phyloP scores from a whole-genome alignment of 2,329 filamentous ascomycete species.

The Cryphonectria carpinicola region DNA sequence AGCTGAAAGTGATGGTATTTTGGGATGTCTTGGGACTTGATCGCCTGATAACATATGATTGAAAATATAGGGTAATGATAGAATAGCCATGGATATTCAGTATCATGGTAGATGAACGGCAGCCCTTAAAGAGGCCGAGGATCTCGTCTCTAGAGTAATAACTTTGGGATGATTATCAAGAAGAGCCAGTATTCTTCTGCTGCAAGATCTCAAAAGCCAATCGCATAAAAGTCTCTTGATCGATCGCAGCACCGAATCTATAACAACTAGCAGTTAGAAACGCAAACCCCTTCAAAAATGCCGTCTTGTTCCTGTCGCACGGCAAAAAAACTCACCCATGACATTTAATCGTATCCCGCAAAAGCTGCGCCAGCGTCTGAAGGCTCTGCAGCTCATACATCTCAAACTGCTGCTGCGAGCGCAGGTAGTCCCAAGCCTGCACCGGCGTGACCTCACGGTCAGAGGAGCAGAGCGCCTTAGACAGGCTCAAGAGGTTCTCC shows the following conservation, averaged over 20 bases:
- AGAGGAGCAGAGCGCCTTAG: slow-evolving; percentile 30
- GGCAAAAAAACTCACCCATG: slow-evolving; percentile 39
- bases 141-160: background rate
- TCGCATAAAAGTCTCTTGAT: slow-evolving; percentile 9
- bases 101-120: too few species aligned
- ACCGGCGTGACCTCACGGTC: slow-evolving; percentile 46
- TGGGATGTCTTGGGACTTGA: too few species aligned
- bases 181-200: background rate
- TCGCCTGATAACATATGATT: too few species aligned
- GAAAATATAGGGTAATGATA: too few species aligned
- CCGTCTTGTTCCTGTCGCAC: background rate
- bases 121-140: too few species aligned
- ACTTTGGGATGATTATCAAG: background rate
- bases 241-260: slow-evolving; percentile 18
- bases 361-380: slow-evolving; percentile 33
- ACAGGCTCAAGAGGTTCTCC: slow-evolving; percentile 33
- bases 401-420: slow-evolving; percentile 38
- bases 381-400: slow-evolving; percentile 37
- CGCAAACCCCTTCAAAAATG: background rate
- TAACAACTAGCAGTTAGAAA: too few species aligned
- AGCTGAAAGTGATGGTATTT: too few species aligned
- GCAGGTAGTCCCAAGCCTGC: slow-evolving; percentile 44
- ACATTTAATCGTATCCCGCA: slow-evolving; percentile 41
- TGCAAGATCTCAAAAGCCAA: slow-evolving; percentile 5
- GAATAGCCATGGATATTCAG: too few species aligned